Evolutionary conservation across 768 basidiomycete genomes (phyloP), one percentile per base, ranked within the genome.

Genomic region (Flagelloscypha sp.): DNA sequence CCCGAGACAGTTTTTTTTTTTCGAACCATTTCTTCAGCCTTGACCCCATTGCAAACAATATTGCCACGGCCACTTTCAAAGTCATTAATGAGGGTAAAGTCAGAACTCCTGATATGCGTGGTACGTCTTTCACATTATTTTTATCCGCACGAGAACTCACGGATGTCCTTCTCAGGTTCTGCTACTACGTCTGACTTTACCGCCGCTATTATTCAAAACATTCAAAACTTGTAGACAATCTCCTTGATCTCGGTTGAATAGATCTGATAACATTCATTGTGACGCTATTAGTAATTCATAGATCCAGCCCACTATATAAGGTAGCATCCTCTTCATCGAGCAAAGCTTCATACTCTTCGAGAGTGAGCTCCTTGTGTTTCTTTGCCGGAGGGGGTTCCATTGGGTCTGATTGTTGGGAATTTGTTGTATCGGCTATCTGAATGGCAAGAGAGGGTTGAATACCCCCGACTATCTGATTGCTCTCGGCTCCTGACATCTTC

Each of bases 181-280:
- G 76, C 88, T 29, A 86, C 84, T 19, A 99, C 94, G 39, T 88
- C 86, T 19, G 94, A 97, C 52, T 90, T 99, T 66, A 99, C 95
- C 24, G 68, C 79, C 31, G 93, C 85, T 29, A 72, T 99, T 55
- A 90, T 97, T 63, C 75, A 83, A 61, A 81, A 79, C 57, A 64
- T 88, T 49, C 76, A 60, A 57, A 40, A 51, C 39, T 37, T 36
- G 36, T 44, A 37, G 18, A 41, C 35, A 29, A 31, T 24, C 35
- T 32, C 44, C 43, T 46, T 43, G 41, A 36, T 41, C 23, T 38
- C 27, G 30, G 13, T 30, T 31, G 19, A 43, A 30, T 21, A 33
- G 29, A 41, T 42, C 20, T 39, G 25, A 40, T 38, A 36, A 39
- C 41, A 30, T 35, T 38, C 38, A 48, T 37, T 38, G 37, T 39